Base-by-base conservation (phyloP, 768 basidiomycete species). In the Rhizopogon salebrosus region DNA sequence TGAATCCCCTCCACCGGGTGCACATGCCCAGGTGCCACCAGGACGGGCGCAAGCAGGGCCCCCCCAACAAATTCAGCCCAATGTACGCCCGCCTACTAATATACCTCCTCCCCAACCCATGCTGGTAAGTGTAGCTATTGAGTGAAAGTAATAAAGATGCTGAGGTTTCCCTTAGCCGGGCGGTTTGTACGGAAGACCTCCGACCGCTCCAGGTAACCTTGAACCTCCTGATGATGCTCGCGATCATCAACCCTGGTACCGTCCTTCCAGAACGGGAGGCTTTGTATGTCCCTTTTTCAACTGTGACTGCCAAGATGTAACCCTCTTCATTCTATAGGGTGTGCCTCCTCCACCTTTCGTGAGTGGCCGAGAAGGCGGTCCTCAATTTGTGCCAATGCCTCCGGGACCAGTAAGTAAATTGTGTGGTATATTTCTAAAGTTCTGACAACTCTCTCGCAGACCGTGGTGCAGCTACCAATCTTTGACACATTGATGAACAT, bases 401-500 rank as follows among this genome's bases (percentile, higher is more conserved):
- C 62, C 72, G 26, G 76, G 76, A 41, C 83, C 81, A 38, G 83
- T 84, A 56, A 66, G 82, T 75, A n/a, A 16, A 5, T 40, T 5
- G 9, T 20, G 3, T 4, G 37, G 6, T 49, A 36, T 39, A 9
- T 31, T 36, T 9, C 14, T 38, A 24, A n/a, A 23, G n/a, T 49
- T 42, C 31, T 27, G 34, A 62, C 27, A 50, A 42, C 9, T 56
- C 48, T 49, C 36, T 14, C 34, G 22, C 56, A 87, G 85, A 79
- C 82, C 24, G 70, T 80, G 50, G 79, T 87, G 11, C 78, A 83
- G 57, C 53, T 87, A 3, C 85, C 85, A 2, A 71, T 85, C 1
- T 87, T 89, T 52, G 80, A 87, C 48, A 82, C 84, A 1, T 72
- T 91, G 51, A 78, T 92, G 75, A 75, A 79, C 40, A 77, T 91